Base-by-base conservation (phyloP, 441 rosid genomes). In the Erodium texanum region DNA sequence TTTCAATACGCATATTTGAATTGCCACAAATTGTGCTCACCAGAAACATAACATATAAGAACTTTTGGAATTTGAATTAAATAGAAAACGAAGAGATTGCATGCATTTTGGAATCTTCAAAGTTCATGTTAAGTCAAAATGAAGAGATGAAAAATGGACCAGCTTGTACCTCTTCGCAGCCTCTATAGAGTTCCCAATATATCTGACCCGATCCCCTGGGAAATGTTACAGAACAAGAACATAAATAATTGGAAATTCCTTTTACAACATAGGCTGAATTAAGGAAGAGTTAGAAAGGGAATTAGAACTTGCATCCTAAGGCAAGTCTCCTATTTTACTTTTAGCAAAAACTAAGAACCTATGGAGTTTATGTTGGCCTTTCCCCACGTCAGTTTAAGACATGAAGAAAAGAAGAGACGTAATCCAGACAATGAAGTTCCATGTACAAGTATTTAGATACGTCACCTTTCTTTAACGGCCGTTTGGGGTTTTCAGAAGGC, bases 131-230 rank as follows among this genome's bases (percentile, higher is more conserved):
- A 54, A 3, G 61, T 18, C 52, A 65, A 58, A 69, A 56, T 4
- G 41, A 24, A 48, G 22, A 23, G 50, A 7, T 11, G 18, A 64
- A 69, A 58, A 27, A 24, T 50, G 68, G 70, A 45, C 24, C 65
- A 77, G 36, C 66, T 8, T 24, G 70, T 62, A 95, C 99, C 97
- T 89, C 75, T 78, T 82, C 71, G 84, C 85, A 74, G 78, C 86
- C 76, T 85, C 82, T 74, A 66, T 75, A 38, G 96, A 74, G 67
- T 85, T 82, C 66, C 99, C 98, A 27, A 80, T 69, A 68, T 87
- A 95, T 75, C 77, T 95, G 68, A 95, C 95, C 68, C 86, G 89
- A 82, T 95, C 98, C 76, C 99, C 99, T 95, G 76, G 34, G 66
- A 79, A 68, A 32, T 62, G 71, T 34, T 59, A 34, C 16, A 56